A percentile compares a stretch with the other conserved stretches of the same genome.
Evolutionary conservation across 345 rosid genomes (phyloP).

Genomic region (Cochlearia excelsa): DNA sequence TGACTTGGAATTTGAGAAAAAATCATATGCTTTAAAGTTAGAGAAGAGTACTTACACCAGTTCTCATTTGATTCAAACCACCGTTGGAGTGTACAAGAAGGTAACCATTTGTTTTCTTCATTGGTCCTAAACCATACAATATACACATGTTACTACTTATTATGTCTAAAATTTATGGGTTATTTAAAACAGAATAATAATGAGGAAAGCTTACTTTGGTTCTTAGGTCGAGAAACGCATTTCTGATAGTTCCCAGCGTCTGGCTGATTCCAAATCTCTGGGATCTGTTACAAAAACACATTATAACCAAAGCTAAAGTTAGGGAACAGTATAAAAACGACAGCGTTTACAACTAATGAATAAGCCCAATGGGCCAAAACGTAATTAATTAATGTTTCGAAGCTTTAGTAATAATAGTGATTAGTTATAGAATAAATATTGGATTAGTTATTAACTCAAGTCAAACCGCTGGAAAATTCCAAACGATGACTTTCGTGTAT

Average conservation of each 20-base stretch:
- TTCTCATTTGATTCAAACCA: conserved; percentile 88
- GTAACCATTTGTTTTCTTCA: conserved; percentile 48
- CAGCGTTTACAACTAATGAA: background rate
- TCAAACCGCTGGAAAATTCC: conserved; percentile 32
- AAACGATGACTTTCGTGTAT: conserved; percentile 18
- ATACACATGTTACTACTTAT: background rate
- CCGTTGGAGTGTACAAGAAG: conserved; percentile 73
- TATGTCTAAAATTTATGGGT: background rate
- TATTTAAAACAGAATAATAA: background rate
- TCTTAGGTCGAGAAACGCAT: conserved; percentile 45
- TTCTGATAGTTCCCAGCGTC: conserved; percentile 38
- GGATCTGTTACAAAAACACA: conserved; percentile 31
- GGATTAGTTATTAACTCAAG: conserved; percentile 7
- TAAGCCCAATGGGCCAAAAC: conserved; percentile 26
- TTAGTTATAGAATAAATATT: conserved; percentile 1
- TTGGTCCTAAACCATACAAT: conserved; percentile 18
- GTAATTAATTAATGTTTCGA: no score
- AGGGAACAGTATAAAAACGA: background rate
- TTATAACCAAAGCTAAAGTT: background rate
- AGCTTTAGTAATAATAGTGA: conserved; percentile 1
- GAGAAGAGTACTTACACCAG: conserved; percentile 46
- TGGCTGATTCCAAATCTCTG: conserved; percentile 57
- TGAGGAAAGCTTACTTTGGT: conserved; percentile 39
- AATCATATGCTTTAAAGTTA: background rate
- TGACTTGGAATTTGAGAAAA: conserved; percentile 5